phyloP scores from a whole-genome alignment of 768 basidiomycete genomes.

The Podaxis sp. region DNA sequence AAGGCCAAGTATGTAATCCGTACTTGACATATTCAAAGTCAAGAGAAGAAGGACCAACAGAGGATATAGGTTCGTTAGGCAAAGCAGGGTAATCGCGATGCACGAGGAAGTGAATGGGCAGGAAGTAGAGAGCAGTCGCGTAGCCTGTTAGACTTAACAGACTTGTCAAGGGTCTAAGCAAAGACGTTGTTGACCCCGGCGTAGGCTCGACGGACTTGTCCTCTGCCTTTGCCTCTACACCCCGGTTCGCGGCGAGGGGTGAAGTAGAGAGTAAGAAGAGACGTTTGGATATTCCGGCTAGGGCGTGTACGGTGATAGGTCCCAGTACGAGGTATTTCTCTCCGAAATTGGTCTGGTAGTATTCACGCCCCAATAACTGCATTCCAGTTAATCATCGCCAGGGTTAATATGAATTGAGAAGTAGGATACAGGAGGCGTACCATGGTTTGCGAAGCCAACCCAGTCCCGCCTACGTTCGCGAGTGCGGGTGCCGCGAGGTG shows the following conservation, averaged over 20 bases:
- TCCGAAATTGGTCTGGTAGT: constrained; percentile 73
- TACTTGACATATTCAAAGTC: constrained; percentile 84
- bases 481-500: constrained; percentile 76
- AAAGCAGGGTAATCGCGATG: constrained; percentile 61
- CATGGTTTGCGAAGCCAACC: constrained; percentile 71
- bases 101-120: constrained; percentile 69
- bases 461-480: constrained; percentile 71
- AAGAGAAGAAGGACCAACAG: constrained; percentile 72
- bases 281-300: constrained; percentile 61
- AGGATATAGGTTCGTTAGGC: constrained; percentile 46
- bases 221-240: constrained; percentile 20
- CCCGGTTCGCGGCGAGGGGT: too few relatives aligned
- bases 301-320: constrained; percentile 66
- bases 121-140: constrained; percentile 49
- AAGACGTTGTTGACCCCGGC: constrained; percentile 2
- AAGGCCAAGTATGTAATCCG: constrained; percentile 62
- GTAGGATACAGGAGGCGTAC: constrained; percentile 38
- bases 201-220: constrained; percentile 19
- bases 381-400: background rate
- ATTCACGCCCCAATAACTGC: constrained; percentile 81
- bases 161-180: constrained; percentile 29
- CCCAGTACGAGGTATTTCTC: constrained; percentile 68
- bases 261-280: constrained; percentile 29
- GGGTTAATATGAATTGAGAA: background rate
- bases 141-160: constrained; percentile 68